Evolutionary conservation across 176 grass and related monocot species (phyloP), one percentile per base, ranked within the genome.

Genomic region (Cenchrus fungigraminus): DNA sequence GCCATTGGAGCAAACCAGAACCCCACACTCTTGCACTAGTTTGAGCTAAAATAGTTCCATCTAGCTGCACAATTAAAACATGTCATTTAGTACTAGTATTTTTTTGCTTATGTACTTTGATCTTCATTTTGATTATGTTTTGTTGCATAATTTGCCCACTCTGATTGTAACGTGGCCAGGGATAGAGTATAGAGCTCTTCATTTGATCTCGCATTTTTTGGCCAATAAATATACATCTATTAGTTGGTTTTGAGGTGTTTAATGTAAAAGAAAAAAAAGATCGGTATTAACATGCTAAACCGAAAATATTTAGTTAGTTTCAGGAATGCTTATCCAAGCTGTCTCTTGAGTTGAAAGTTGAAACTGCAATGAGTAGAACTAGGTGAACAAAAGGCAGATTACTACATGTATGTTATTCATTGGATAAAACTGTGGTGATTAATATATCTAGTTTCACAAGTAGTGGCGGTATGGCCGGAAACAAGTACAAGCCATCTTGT

Each of bases 21-120:
- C 93, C 83, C 96, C 96, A 92, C 12, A 22, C 50, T 61, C 87
- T 90, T 46, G 89, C 77, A 85, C 87, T 78, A 42, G 81, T 92
- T 65, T 87, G 74, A 79, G 96, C 96, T 77, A 87, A 85, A 40
- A 98, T 91, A 73, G 77, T 95, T 87, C 94, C 94, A 29, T 97
- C 91, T 37, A 97, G 82, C 94, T 97, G 87, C 14, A 89, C 12
- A 85, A 80, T 31, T n/a, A 54, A 4, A 83, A 62, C 79, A 83
- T 34, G 32, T 0, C 56, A 83, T 37, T 83, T 72, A 76, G 53
- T 46, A 56, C 45, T 44, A 37, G 1, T 25, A 82, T 4, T 44
- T 63, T 63, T 5, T 32, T 86, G 57, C 20, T 70, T 73, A 28
- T 67, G 57, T 55, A 79, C 37, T 65, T 19, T 79, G n/a, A 28